Conservation (phyloP, 1,139 yeast species). For the Debaryomyces subglobosus region DNA sequence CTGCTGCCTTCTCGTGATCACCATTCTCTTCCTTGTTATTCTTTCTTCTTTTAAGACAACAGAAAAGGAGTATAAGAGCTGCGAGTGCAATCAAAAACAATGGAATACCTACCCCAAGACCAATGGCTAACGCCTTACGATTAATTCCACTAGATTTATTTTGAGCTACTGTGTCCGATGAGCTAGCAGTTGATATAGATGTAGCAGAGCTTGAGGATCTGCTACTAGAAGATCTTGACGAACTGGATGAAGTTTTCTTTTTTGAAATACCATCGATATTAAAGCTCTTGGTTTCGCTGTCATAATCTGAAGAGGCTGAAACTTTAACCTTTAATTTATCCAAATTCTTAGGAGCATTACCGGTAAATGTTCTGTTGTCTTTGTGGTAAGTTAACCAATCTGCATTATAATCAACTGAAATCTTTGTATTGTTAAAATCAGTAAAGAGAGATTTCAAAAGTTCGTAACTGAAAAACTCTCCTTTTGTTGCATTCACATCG, state of each 20-base stretch:
- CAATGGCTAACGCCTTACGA: slow-evolving; percentile 66
- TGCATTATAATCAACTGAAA: slow-evolving; percentile 49
- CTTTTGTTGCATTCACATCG: slow-evolving; percentile 68
- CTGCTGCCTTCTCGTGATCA: slow-evolving; percentile 29
- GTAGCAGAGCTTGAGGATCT: slow-evolving; percentile 14
- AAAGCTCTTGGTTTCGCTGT: slow-evolving; percentile 47
- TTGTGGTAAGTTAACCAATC: slow-evolving; percentile 69
- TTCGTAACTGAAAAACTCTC: slow-evolving; percentile 57
- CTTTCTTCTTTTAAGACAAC: slow-evolving; percentile 55
- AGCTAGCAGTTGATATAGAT: slow-evolving; percentile 20
- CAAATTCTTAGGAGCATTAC: slow-evolving; percentile 66
- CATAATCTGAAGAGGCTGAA: slow-evolving; percentile 48
- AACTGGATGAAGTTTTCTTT: slow-evolving; percentile 19
- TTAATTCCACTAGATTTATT: slow-evolving; percentile 17
- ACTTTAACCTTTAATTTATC: slow-evolving; percentile 51
- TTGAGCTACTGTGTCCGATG: slow-evolving; percentile 18
- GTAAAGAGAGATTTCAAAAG: slow-evolving; percentile 58
- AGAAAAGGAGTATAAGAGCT: slow-evolving; percentile 55
- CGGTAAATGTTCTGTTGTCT: slow-evolving; percentile 66
- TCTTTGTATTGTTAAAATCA: slow-evolving; percentile 51
- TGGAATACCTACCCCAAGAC: slow-evolving; percentile 87
- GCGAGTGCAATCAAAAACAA: slow-evolving; percentile 50
- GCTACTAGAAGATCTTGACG: slow-evolving; percentile 23
- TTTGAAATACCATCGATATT: slow-evolving; percentile 55
- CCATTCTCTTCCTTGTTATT: slow-evolving; percentile 28